phyloP scores from a whole-genome alignment of 192 early-diverging fungal genomes.

The Backusella tarrabulga region DNA sequence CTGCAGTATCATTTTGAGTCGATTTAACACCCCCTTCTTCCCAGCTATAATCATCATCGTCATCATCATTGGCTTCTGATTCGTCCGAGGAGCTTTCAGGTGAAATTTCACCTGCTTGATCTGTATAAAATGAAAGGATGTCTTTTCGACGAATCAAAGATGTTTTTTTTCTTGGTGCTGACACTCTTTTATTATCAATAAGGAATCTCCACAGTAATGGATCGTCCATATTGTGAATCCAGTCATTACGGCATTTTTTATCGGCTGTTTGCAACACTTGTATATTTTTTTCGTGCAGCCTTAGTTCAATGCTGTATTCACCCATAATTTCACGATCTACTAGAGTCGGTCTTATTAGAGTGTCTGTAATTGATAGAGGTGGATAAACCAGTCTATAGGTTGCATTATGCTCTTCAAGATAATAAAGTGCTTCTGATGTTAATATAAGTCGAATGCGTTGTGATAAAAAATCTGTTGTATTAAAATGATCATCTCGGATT shows the following conservation, averaged over 20 bases:
- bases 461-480: neutral
- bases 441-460: slow-evolving; percentile 1
- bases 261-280: neutral
- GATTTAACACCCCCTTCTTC: neutral
- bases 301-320: slow-evolving; percentile 3
- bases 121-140: slow-evolving; percentile 12
- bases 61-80: slow-evolving; percentile 9
- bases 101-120: slow-evolving; percentile 14
- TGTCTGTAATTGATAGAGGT: neutral
- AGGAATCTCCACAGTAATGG: slow-evolving; percentile 1
- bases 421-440: neutral
- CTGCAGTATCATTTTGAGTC: slow-evolving; percentile 9
- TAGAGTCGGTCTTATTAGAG: neutral
- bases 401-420: neutral
- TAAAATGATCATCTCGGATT: slow-evolving; percentile 4
- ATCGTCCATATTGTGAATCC: neutral
- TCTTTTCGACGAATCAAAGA: neutral
- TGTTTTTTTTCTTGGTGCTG: neutral
- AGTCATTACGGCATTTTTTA: neutral
- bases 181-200: neutral
- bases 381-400: neutral
- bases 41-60: slow-evolving; percentile 5
- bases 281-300: neutral
- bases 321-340: neutral
- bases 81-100: slow-evolving; percentile 16